A percentile compares a stretch with the other conserved stretches of the same genome.
These are phyloP conservation scores for Starmera quercuum DNA, from an alignment of 805 yeast species.

Conservation along the genomic window DNA sequence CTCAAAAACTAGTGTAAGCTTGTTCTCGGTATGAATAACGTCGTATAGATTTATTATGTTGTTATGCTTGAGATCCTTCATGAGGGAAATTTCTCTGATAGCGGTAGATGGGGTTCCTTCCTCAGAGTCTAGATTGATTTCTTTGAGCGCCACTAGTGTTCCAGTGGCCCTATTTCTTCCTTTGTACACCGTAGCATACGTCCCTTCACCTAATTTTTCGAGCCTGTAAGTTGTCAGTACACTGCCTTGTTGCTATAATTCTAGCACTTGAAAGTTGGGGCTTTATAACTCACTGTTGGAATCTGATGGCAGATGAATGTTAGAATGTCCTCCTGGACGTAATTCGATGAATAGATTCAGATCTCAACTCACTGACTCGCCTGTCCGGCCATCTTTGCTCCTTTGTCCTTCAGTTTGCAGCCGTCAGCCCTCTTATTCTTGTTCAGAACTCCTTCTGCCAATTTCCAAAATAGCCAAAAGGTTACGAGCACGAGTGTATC, in stretches of 20 bases:
- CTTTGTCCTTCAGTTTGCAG: background rate
- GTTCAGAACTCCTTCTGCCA: no score
- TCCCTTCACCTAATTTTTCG: constrained; percentile 89
- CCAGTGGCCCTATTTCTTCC: constrained; percentile 83
- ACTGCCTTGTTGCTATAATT: background rate
- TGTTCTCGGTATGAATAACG: constrained; percentile 95
- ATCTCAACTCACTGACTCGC: constrained; percentile 17
- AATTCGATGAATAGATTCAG: background rate
- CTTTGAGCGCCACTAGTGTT: constrained; percentile 89
- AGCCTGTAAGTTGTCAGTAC: constrained; percentile 25
- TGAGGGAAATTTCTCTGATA: constrained; percentile 87
- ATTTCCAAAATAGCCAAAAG: no score
- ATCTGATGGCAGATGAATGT: constrained; percentile 6
- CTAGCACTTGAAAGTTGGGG: constrained; percentile 2
- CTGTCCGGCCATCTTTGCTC: constrained; percentile 12
- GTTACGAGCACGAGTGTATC: no score
- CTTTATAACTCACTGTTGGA: constrained; percentile 26
- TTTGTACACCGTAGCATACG: constrained; percentile 98
- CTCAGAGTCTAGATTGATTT: constrained; percentile 89
- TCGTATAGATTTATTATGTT: constrained; percentile 90
- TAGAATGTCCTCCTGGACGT: background rate
- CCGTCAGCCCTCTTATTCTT: no score
- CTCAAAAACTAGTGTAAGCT: constrained; percentile 88
- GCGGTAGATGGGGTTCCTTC: constrained; percentile 98
- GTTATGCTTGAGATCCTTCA: constrained; percentile 91